These are phyloP conservation scores for Ganoderma sinense DNA, from an alignment of 1,284 basidiomycete genomes.

Conservation along the genomic window DNA sequence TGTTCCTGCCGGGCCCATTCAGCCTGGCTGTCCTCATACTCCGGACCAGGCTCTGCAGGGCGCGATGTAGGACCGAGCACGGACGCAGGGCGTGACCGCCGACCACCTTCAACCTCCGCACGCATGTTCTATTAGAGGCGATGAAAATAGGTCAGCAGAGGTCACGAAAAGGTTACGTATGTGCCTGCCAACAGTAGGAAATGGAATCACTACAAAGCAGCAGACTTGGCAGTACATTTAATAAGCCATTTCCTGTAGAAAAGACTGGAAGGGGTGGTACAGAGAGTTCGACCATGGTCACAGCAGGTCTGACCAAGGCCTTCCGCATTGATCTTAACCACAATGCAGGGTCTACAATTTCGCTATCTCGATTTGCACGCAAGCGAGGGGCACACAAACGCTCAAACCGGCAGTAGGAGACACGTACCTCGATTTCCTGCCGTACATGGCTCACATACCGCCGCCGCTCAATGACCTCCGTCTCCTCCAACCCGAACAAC, in stretches of 20 bases:
- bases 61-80: conserved; percentile 29
- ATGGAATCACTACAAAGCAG: too few species aligned
- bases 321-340: conserved; percentile 15
- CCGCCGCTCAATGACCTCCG: conserved; percentile 76
- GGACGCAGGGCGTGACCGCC: conserved; percentile 36
- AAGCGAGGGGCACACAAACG: conserved; percentile 14
- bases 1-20: conserved; percentile 88
- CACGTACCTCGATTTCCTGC: conserved; percentile 74
- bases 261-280: too few species aligned
- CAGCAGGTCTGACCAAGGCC: too few species aligned
- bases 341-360: conserved; percentile 18
- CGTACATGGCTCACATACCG: conserved; percentile 79
- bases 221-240: too few species aligned
- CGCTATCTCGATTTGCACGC: neutral
- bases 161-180: too few species aligned
- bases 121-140: conserved; percentile 66
- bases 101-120: conserved; percentile 52
- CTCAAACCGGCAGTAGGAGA: neutral
- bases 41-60: conserved; percentile 20
- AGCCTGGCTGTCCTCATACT: conserved; percentile 67
- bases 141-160: neutral
- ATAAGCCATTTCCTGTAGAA: too few species aligned
- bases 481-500: conserved; percentile 82
- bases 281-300: too few species aligned
- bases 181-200: too few species aligned